Conservation (phyloP, 2,329 filamentous ascomycete genomes). For the Cytospora chrysosperma region DNA sequence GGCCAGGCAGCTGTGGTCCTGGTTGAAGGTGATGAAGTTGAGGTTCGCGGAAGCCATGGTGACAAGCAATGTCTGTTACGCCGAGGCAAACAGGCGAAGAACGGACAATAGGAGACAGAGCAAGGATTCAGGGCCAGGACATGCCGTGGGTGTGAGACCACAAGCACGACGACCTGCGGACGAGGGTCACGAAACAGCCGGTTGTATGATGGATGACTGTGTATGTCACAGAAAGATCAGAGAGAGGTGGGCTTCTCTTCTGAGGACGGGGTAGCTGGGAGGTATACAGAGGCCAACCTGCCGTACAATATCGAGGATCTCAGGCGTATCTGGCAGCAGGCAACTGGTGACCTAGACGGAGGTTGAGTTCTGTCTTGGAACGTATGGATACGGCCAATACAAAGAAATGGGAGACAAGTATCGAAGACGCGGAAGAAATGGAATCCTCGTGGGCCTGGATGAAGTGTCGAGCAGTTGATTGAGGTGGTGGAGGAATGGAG, state of each 20-base stretch:
- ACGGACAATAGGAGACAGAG: background rate
- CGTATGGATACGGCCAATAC: background rate
- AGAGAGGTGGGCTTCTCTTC: too few species aligned
- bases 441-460: background rate
- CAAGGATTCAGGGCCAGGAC: background rate
- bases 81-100: background rate
- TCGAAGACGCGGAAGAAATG: background rate
- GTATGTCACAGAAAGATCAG: background rate
- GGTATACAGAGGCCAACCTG: background rate
- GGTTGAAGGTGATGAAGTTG: slow-evolving; percentile 99
- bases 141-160: background rate
- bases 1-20: slow-evolving; percentile 95
- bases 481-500: background rate
- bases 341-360: background rate
- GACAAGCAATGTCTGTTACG: slow-evolving; percentile 19
- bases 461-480: background rate
- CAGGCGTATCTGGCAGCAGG: background rate
- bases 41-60: slow-evolving; percentile 70
- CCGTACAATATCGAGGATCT: background rate
- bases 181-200: background rate
- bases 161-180: background rate
- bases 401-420: background rate
- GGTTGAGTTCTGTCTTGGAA: background rate
- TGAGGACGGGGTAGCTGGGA: background rate
- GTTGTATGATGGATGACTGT: background rate